Evolutionary conservation across 805 yeast species (phyloP).

Genomic region (Schwanniomyces vanrijiae): DNA sequence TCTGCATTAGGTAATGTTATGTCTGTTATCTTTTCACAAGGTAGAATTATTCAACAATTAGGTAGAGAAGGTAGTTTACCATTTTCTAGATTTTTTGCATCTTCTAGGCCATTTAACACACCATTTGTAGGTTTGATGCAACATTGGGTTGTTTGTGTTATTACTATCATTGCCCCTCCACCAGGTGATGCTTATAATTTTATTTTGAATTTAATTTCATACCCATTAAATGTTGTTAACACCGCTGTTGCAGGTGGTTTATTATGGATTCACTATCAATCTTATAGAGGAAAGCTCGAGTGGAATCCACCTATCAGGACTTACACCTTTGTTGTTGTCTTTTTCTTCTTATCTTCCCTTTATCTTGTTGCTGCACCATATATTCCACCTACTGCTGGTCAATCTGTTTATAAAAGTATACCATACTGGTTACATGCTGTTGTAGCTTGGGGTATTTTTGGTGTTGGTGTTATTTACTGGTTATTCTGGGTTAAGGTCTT

Average conservation of each 20-base stretch:
- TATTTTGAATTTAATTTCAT: constrained; percentile 74
- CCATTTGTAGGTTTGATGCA: constrained; percentile 73
- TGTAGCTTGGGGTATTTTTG: constrained; percentile 77
- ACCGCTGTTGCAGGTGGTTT: constrained; percentile 63
- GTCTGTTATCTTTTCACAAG: constrained; percentile 79
- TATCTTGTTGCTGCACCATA: constrained; percentile 77
- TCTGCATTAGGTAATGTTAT: constrained; percentile 81
- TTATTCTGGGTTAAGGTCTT: constrained; percentile 56
- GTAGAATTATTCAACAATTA: constrained; percentile 75
- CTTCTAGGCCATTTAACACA: constrained; percentile 69
- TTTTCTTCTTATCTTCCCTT: constrained; percentile 64
- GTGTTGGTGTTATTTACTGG: constrained; percentile 67
- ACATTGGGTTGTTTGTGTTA: constrained; percentile 73
- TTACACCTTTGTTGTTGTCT: constrained; percentile 57
- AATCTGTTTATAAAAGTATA: constrained; percentile 63
- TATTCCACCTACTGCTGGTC: constrained; percentile 67
- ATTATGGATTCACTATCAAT: constrained; percentile 55
- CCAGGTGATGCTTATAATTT: constrained; percentile 88
- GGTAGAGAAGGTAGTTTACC: constrained; percentile 84
- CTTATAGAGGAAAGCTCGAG: constrained; percentile 45
- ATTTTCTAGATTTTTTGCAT: constrained; percentile 67
- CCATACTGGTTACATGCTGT: constrained; percentile 83
- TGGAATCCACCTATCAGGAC: constrained; percentile 79
- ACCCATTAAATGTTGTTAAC: constrained; percentile 78
- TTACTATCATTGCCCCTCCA: constrained; percentile 72